Base-by-base conservation (phyloP, 2,329 filamentous ascomycete genomes). In the Colletotrichum sp. region DNA sequence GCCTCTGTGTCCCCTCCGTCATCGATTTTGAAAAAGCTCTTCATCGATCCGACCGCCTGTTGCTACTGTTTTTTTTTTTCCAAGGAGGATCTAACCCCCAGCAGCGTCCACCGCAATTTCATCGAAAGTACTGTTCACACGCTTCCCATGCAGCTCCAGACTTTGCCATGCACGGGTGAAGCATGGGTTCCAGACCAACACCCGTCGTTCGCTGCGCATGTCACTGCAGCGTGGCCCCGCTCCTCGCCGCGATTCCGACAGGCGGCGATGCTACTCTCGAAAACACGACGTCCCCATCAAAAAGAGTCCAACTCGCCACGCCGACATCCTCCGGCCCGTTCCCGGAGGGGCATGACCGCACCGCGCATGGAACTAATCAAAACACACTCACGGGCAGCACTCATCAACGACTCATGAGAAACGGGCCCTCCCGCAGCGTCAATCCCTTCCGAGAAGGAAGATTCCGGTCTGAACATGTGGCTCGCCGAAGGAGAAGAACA, bases 321-420 rank as follows among this genome's bases (percentile, higher is more conserved):
- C 57, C 64, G 70, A 69, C 34, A 68, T 52, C 64, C 59, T 69
- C 73, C 73, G 73, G 73, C 59, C 70, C 73, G 73, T 61, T 65
- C 49, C 73, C 73, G 64, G 25, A 52, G 36, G 36, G 36, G 29
- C 57, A 76, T 76, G 73, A 73, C 64, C 64, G 59, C 64, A 69
- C 70, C 70, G 59, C 73, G 70, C 64, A 76, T 73, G 29, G 22
- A 30, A 59, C 64, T 44, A 65, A 44, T 36, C 59, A 19, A 62
- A n/a, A 62, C 27, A 67, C n/a, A 72, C 13, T 25, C 29, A 39
- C 59, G 55, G 30, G 30, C 34, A 65, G 63, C 34, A 76, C 55
- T n/a, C 61, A 27, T 34, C 25, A 32, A 71, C 59, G 64, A 44
- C 29, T 57, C 62, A 32, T n/a, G 59, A 44, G 64, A 72, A 73